These are phyloP conservation scores for Collybia nuda DNA, from an alignment of 768 basidiomycete genomes.

Conservation along the genomic window DNA sequence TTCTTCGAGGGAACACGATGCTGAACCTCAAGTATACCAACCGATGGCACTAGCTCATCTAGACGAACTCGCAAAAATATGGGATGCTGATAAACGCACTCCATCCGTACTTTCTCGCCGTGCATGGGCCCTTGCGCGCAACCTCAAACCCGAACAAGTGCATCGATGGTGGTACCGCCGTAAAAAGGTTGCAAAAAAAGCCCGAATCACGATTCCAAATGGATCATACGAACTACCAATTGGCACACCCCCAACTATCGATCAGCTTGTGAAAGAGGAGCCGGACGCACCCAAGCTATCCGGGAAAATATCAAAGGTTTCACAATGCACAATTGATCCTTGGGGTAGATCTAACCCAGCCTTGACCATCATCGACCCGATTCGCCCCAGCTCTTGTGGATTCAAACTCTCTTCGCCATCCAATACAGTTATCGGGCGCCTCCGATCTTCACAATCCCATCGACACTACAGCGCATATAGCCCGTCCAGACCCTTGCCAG, in stretches of 20 bases:
- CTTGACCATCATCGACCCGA: not conserved
- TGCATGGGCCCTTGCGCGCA: conserved; percentile 38
- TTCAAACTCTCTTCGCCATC: not conserved
- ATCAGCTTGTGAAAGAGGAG: not conserved
- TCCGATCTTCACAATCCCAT: not conserved
- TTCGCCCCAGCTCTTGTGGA: not conserved
- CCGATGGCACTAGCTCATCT: conserved; percentile 21
- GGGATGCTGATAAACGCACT: conserved; percentile 34
- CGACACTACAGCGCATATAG: not conserved
- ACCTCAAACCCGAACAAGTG: conserved; percentile 29
- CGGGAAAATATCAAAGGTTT: not conserved
- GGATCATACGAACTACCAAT: conserved; percentile 37
- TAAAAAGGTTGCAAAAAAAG: conserved; percentile 25
- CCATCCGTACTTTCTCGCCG: conserved; percentile 35
- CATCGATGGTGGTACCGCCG: conserved; percentile 40
- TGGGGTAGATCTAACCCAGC: not conserved
- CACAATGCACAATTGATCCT: not conserved
- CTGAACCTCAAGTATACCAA: not conserved
- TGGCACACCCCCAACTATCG: conserved; percentile 28
- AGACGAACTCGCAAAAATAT: conserved; percentile 33
- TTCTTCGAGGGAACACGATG: not conserved
- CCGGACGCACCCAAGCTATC: not conserved
- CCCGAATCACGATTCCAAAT: conserved; percentile 22
- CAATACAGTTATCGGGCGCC: not conserved
- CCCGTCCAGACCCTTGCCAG: not conserved